Conservation (phyloP, 2,329 filamentous ascomycete species). For the Aureobasidium subglaciale region DNA sequence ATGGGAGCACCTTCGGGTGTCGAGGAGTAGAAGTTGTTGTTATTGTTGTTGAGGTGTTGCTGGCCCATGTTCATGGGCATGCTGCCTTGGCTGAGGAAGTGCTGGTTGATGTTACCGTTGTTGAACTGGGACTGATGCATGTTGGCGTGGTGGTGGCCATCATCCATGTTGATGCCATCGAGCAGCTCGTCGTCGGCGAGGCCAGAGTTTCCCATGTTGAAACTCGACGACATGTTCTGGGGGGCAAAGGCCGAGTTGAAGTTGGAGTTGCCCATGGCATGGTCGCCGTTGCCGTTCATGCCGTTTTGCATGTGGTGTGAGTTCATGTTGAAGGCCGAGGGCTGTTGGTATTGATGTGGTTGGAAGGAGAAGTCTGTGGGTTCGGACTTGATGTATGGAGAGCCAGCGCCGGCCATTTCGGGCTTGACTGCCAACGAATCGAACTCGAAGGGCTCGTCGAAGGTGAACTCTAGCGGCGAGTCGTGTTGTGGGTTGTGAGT, state of each 20-base stretch:
- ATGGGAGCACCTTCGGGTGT: conserved; percentile 89
- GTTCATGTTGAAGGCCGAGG: conserved; percentile 21
- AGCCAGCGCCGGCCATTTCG: conserved; percentile 49
- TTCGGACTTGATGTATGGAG: conserved; percentile 62
- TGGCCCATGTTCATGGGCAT: conserved; percentile 21
- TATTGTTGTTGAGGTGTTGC: conserved; percentile 26
- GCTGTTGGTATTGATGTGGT: conserved; percentile 30
- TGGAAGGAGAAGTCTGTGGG: conserved; percentile 56
- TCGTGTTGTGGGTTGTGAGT: conserved; percentile 25
- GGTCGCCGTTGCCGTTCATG: conserved; percentile 18
- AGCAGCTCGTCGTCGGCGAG: conserved; percentile 86
- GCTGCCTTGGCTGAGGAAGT: conserved; percentile 13
- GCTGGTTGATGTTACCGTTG: conserved; percentile 16
- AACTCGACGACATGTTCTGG: conserved; percentile 59
- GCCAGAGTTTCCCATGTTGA: conserved; percentile 67
- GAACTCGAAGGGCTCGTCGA: conserved; percentile 25
- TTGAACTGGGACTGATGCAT: conserved; percentile 25
- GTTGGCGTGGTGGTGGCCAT: conserved; percentile 26
- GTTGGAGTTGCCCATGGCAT: conserved; percentile 46
- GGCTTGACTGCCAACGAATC: conserved; percentile 18
- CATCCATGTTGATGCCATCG: conserved; percentile 58
- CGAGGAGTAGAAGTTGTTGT: conserved; percentile 66
- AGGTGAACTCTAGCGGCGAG: conserved; percentile 28
- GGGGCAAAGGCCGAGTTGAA: conserved; percentile 50
- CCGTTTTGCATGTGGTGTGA: conserved; percentile 9